Evolutionary conservation across 2,329 filamentous ascomycete genomes (phyloP), one percentile per base, ranked within the genome.

Genomic region (Claviceps paspali): DNA sequence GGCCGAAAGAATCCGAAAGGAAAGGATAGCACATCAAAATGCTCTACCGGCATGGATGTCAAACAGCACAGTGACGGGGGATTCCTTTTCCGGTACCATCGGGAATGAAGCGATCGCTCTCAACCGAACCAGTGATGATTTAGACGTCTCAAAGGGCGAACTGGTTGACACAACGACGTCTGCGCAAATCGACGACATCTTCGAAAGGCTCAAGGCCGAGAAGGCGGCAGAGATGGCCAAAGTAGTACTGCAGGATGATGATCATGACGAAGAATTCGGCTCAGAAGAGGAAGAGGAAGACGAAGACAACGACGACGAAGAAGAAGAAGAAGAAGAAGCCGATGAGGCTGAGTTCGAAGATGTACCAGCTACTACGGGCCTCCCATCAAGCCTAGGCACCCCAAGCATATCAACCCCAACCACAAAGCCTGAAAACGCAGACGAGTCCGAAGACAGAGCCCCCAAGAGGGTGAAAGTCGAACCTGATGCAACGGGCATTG

Each of bases 1-100:
- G 26, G 74, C 73, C 24, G 78, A 82, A 49, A 65, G 68, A 40
- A 69, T 67, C n/a, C 66, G 68, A 32, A 79, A 76, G 51, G 76
- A 79, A 49, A 73, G 74, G 54, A 64, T 77, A 43, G 73, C 76
- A 2, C 63, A 67, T 46, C 76, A 82, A 50, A 85, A 85, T 50
- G 76, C 73, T 6, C 57, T 85, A 42, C 80, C 80, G 2, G 61
- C 67, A 7, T 84, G 80, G 77, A 81, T 83, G 59, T 73, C 75
- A 1, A 71, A 78, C 39, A 81, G 76, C 43, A 83, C 79, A 2
- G 70, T 83, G 33, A 75, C 67, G 4, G 73, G 74, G 35, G 67
- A 75, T 41, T 69, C 71, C n/a, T 80, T 73, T 53, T 57, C 62
- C 29, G 60, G 48, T 5, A 26, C 26, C 1, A 26, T 41, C 14